phyloP scores from a whole-genome alignment of 2,329 filamentous ascomycete genomes.

The Epichloe sp. region DNA sequence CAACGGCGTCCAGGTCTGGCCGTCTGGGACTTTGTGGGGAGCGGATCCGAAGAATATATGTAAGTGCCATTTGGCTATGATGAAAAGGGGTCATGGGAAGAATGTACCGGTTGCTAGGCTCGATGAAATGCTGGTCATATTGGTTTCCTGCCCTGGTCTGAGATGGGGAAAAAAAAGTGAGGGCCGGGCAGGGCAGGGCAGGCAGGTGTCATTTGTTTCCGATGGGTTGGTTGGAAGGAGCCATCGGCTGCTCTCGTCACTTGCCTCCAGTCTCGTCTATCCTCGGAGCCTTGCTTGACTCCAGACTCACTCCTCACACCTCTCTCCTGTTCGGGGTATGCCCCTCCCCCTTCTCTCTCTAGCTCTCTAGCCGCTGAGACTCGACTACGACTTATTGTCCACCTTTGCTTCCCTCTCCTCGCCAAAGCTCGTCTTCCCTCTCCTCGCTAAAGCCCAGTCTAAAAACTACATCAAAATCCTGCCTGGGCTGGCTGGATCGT shows the following conservation, averaged over 20 bases:
- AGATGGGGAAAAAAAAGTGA: not conserved
- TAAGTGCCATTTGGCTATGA: not conserved
- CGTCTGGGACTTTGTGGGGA: not conserved
- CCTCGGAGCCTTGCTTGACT: not conserved
- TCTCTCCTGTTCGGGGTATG: not conserved
- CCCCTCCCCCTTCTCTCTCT: not conserved
- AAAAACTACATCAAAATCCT: not conserved
- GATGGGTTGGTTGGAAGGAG: constrained; percentile 1
- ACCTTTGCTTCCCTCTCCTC: not conserved
- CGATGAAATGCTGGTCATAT: not conserved
- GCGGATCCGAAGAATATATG: not conserved
- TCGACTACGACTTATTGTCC: not conserved
- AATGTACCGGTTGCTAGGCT: not conserved
- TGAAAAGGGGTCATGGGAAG: not conserved
- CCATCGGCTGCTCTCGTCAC: not conserved
- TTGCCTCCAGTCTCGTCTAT: not conserved
- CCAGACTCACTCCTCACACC: not conserved
- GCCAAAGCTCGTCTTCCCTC: not conserved
- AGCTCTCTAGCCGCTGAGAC: not conserved
- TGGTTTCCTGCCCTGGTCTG: not conserved
- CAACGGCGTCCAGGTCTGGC: not conserved
- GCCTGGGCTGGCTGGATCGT: not conserved
- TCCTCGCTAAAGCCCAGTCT: not conserved
- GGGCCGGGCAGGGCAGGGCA: not conserved
- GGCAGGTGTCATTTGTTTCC: not conserved